Evolutionary conservation across 495 filamentous ascomycete genomes (phyloP), one percentile per base, ranked within the genome.

Genomic region (Penicillium cinerascens): DNA sequence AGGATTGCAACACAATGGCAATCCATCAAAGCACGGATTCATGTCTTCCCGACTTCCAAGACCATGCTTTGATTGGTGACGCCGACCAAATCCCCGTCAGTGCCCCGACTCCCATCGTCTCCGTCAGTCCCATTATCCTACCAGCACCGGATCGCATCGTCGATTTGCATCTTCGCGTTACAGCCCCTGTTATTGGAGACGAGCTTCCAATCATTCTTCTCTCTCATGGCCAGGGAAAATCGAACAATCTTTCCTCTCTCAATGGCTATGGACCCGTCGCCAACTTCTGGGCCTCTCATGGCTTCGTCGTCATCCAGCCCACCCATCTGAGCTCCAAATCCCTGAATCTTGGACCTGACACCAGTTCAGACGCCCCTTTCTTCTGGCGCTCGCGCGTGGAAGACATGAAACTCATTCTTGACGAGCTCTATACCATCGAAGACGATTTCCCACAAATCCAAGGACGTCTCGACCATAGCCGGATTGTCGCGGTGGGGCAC

Each of bases 251-350:
- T 15, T 73, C 70, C 20, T 78, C 74, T 2, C 58, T 74, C 2
- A 66, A 76, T 37, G 74, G 74, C 8, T 76, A 75, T 52, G 66
- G 52, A 3, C 74, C 74, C 7, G 56, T 76, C 2, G 64, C 59
- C 44, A 67, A 76, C 23, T 78, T 76, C 66, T 76, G 69, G 66
- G 73, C 74, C 3, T 51, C 70, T 15, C 74, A 75, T 18, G 74
- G 73, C 44, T 76, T 75, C 56, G 69, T 65, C 11, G 74, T 78
- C 4, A 60, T 78, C 13, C 74, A 78, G 48, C 74, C 74, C 11
- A 76, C 72, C 2, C 73, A 78, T 49, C 59, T 76, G 4, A 69
- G 63, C 42, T 75, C 72, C n/a, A 42, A 53, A 33, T 61, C 61
- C 2, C 61, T 73, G 1, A 53, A 37, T 6, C 61, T 76, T 9